A percentile compares a stretch with the other conserved stretches of the same genome.
Conservation (phyloP, 2,329 filamentous ascomycete species). For the Stagonosporopsis rhizophila region DNA sequence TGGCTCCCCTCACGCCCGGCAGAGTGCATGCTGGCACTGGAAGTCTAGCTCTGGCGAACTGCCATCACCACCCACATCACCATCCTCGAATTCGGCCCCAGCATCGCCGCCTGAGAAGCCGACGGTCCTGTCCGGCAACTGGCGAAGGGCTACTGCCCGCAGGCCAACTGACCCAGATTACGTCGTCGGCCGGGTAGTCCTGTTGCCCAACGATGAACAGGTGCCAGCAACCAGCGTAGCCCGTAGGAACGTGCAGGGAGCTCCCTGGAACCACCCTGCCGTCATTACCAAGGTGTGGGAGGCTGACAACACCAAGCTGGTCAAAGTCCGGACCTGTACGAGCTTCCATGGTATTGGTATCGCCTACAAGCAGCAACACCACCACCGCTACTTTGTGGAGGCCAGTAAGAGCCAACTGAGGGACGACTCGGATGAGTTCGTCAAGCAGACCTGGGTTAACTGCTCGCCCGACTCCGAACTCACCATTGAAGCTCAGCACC, state of each 20-base stretch:
- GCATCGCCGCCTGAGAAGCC: not conserved
- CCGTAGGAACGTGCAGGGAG: not conserved
- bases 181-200: slow-evolving; percentile 1
- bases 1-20: not conserved
- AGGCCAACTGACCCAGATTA: not conserved
- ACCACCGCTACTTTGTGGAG: slow-evolving; percentile 20
- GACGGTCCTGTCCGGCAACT: not conserved
- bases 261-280: slow-evolving; percentile 12
- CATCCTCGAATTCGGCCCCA: not conserved
- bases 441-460: slow-evolving; percentile 31
- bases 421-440: slow-evolving; percentile 22
- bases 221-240: not conserved
- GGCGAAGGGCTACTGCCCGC: not conserved
- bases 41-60: not conserved
- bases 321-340: slow-evolving; percentile 22
- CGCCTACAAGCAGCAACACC: not conserved
- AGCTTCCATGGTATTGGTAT: slow-evolving; percentile 17
- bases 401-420: slow-evolving; percentile 13
- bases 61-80: not conserved
- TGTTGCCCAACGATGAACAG: not conserved
- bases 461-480: slow-evolving; percentile 14
- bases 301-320: slow-evolving; percentile 9
- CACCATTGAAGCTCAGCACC: slow-evolving; percentile 27
- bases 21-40: not conserved
- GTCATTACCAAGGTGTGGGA: slow-evolving; percentile 19